Conservation (phyloP, 345 rosid species). For the Citrus hindsii region DNA sequence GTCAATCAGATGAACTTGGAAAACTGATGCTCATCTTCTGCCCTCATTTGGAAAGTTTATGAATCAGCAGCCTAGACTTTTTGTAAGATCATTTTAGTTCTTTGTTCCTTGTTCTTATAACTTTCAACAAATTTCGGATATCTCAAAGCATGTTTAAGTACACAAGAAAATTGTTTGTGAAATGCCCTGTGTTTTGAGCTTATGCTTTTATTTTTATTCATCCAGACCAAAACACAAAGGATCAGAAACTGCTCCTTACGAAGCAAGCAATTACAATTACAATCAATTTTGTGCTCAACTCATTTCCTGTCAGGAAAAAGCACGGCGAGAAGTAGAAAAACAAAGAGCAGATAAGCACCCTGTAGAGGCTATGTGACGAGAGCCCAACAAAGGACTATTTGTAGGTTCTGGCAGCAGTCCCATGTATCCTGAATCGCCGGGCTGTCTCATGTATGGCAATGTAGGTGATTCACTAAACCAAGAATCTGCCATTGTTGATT, state of each 20-base stretch:
- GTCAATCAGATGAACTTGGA: too few relatives aligned
- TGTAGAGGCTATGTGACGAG: not conserved
- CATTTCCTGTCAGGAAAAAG: not conserved
- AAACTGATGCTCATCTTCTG: too few relatives aligned
- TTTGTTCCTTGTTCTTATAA: not conserved
- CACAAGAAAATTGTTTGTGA: not conserved
- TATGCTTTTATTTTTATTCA: not conserved
- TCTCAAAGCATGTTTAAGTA: not conserved
- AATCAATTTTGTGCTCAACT: not conserved
- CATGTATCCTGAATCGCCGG: not conserved
- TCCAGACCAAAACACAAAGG: not conserved
- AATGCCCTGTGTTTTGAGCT: not conserved
- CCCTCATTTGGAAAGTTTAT: too few relatives aligned
- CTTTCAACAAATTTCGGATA: not conserved
- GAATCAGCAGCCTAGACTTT: too few relatives aligned
- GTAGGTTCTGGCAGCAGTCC: not conserved
- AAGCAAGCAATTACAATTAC: not conserved
- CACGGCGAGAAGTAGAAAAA: not conserved
- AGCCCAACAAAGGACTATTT: not conserved
- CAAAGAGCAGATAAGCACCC: not conserved
- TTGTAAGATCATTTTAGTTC: not conserved
- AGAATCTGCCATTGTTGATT: constrained; percentile 3
- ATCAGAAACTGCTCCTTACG: not conserved
- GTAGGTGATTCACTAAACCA: constrained; percentile 12
- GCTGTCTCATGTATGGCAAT: not conserved